Conservation (phyloP, 73 alveolate species). For the Vitrella brassicaformis region DNA sequence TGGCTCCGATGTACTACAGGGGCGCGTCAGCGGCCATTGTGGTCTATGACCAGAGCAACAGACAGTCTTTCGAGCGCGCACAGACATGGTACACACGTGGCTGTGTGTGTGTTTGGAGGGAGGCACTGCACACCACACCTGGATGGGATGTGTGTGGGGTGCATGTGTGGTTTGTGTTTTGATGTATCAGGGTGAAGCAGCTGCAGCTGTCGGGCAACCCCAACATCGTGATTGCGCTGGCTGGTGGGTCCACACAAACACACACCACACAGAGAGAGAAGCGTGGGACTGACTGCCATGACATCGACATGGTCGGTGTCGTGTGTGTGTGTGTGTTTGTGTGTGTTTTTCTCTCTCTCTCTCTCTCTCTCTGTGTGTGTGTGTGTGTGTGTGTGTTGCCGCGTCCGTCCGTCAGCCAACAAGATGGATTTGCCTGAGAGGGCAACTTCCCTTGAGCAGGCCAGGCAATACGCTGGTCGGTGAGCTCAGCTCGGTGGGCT, state of each 20-base stretch:
- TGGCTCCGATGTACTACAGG: constrained; percentile 65
- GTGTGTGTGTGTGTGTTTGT: neutral
- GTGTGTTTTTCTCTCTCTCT: neutral
- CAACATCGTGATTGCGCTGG: neutral
- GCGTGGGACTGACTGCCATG: no score
- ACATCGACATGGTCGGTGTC: neutral
- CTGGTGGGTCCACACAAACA: no score
- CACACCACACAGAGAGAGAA: no score
- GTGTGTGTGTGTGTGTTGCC: neutral
- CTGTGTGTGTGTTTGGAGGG: no score
- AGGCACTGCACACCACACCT: no score
- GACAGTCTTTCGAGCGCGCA: constrained; percentile 52
- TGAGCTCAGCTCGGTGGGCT: neutral
- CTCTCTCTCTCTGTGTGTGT: neutral
- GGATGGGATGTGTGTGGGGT: no score
- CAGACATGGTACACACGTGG: constrained; percentile 59
- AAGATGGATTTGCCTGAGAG: neutral
- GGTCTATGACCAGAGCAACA: constrained; percentile 60
- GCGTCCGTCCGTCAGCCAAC: neutral
- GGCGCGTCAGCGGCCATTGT: constrained; percentile 69
- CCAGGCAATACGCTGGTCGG: neutral
- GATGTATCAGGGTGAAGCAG: neutral
- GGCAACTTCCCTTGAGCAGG: neutral
- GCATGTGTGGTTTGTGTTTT: no score
- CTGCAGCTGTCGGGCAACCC: neutral